Evolutionary conservation across 2,329 filamentous ascomycete genomes (phyloP).

Genomic region (Cordyceps cicadae): DNA sequence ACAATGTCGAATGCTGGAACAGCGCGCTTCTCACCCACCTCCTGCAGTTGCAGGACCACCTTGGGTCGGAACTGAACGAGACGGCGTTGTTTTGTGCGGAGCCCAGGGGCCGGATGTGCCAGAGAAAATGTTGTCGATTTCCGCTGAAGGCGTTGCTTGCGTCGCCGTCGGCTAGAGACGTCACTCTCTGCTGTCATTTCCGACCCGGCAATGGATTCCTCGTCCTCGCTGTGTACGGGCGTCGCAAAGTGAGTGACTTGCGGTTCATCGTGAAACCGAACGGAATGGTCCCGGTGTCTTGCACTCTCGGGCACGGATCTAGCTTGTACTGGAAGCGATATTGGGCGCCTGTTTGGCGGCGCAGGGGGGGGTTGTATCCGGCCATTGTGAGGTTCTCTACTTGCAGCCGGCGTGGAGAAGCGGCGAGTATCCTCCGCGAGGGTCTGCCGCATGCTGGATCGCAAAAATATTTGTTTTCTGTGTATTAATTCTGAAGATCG

Average conservation of each 20-base stretch:
- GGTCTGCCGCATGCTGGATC: slow-evolving; percentile 32
- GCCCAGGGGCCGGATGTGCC: slow-evolving; percentile 56
- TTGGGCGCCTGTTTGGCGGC: not conserved
- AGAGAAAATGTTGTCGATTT: slow-evolving; percentile 57
- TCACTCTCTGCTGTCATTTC: slow-evolving; percentile 31
- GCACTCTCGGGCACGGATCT: slow-evolving; percentile 32
- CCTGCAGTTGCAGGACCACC: slow-evolving; percentile 64
- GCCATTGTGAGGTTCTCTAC: not conserved
- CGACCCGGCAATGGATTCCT: slow-evolving; percentile 33
- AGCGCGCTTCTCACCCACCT: slow-evolving; percentile 53
- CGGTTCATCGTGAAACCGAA: slow-evolving; percentile 38
- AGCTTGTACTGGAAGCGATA: slow-evolving; percentile 16
- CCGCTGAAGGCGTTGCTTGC: slow-evolving; percentile 38
- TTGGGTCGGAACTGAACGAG: slow-evolving; percentile 60
- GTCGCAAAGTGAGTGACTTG: slow-evolving; percentile 21
- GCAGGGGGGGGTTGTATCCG: not conserved
- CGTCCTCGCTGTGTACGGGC: slow-evolving; percentile 39
- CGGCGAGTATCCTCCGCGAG: slow-evolving; percentile 21
- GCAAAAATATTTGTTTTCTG: slow-evolving; percentile 32
- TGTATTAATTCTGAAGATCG: slow-evolving; percentile 24
- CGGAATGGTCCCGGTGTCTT: slow-evolving; percentile 33
- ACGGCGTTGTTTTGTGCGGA: slow-evolving; percentile 53
- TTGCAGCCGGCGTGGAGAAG: not conserved
- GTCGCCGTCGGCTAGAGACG: slow-evolving; percentile 27
- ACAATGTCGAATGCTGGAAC: slow-evolving; percentile 66